Evolutionary conservation across 306 rosid species (phyloP), one percentile per base, ranked within the genome.

Genomic region (Crataegus laevigata): DNA sequence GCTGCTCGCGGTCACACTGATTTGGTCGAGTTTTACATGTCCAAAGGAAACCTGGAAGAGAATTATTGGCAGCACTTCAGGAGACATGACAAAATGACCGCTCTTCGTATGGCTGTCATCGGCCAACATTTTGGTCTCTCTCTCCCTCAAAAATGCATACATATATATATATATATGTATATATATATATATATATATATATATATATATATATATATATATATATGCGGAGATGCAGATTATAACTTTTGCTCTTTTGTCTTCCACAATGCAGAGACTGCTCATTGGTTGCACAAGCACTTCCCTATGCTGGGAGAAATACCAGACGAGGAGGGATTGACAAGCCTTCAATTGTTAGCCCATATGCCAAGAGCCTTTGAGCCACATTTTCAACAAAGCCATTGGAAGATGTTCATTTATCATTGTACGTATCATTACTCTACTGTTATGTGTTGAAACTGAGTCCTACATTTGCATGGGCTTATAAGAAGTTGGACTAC

Each of bases 271-370:
- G 28, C 74, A 79, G 78, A 67, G 3, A 71, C 76, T 42, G 68
- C 71, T 24, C 32, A 72, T 24, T 72, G 58, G 73, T 45, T 78
- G 11, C 28, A 26, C 15, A 19, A 24, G 25, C 8, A 40, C 1
- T 71, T 55, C 38, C 43, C 57, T 3, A 51, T 21, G 5, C 73
- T 72, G 8, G 57, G 45, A 40, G 15, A 65, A 11, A 10, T 63
- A 26, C 28, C 2, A 36, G 58, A 78, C 2, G 15, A 10, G 36
- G 2, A 19, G 0, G 47, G 54, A 0, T 8, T 24, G 60, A 36
- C 82, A 13, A 59, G 67, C 66, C 73, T 78, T 17, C 59, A 79
- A 26, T 22, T 79, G 55, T 60, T 79, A n/a, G 74, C 82, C 36
- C 74, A 73, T 11, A 79, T 79, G 82, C 78, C 78, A 0, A 26